Percentiles rank a stretch among this genome's conserved stretches.
Conservation (phyloP, 148 eudicot species). For the Drosera capensis region DNA sequence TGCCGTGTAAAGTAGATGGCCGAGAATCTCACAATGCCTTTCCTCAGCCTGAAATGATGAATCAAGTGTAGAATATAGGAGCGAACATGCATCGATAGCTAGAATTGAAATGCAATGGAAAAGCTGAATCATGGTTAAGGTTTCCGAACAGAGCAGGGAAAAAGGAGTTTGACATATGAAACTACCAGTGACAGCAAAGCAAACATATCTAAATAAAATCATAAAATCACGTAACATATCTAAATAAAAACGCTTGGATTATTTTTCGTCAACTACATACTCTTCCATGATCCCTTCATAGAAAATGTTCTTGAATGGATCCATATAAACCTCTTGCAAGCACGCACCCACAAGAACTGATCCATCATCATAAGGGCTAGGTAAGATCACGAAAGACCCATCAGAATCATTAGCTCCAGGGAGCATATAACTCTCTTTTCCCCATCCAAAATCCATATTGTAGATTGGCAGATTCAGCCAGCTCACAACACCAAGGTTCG, state of each 20-base stretch:
- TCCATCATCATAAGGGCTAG: conserved; percentile 17
- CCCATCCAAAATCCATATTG: conserved; percentile 36
- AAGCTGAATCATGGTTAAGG: too few relatives aligned
- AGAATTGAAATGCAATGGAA: background rate
- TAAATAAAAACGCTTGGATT: too few relatives aligned
- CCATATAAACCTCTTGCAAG: conserved; percentile 17
- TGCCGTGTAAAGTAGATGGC: conserved; percentile 70
- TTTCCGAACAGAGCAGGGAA: too few relatives aligned
- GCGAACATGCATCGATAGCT: too few relatives aligned
- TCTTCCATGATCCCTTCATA: too few relatives aligned
- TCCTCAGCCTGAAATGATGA: conserved; percentile 88
- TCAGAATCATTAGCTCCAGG: conserved; percentile 26
- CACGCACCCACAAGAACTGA: conserved; percentile 21
- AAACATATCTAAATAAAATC: too few relatives aligned
- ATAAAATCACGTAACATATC: too few relatives aligned
- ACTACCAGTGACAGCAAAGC: too few relatives aligned
- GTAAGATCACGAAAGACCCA: conserved; percentile 23
- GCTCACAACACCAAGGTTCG: conserved; percentile 24
- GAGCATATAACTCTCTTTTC: conserved; percentile 32
- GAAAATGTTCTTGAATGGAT: conserved; percentile 15
- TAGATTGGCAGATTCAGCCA: conserved; percentile 30
- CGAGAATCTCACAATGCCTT: conserved; percentile 73
- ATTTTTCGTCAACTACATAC: too few relatives aligned
- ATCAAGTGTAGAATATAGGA: background rate
- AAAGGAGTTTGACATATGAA: too few relatives aligned